Evolutionary conservation across 164 flowering plant genomes (phyloP).

Genomic region (Aristolochia contorta): DNA sequence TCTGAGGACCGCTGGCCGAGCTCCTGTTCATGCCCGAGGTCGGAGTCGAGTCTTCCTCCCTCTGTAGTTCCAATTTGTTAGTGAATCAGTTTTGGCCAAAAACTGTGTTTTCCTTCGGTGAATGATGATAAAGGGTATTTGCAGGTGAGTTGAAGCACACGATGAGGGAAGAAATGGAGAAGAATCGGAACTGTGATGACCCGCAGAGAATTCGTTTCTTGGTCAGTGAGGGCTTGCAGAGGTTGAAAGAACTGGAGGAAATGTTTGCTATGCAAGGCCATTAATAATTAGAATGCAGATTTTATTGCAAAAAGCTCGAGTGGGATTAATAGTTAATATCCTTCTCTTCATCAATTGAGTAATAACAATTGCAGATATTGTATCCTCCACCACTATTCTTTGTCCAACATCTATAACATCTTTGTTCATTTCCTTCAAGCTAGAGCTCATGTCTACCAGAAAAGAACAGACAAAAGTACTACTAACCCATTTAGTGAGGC

Average conservation of each 20-base stretch:
- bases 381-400: no score
- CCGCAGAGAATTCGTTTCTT: constrained; percentile 63
- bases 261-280: constrained; percentile 90
- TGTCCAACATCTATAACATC: no score
- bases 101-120: background rate
- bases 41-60: constrained; percentile 2
- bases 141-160: constrained; percentile 57
- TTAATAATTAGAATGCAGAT: no score
- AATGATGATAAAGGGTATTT: constrained; percentile 2
- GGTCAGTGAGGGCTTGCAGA: constrained; percentile 70
- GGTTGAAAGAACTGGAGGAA: constrained; percentile 63
- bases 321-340: no score
- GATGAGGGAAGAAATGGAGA: constrained; percentile 77
- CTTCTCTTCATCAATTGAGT: no score
- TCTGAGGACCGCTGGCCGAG: constrained; percentile 49
- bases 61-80: background rate
- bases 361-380: no score
- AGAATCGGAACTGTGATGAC: constrained; percentile 53
- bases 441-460: no score
- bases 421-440: no score
- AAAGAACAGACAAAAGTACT: no score
- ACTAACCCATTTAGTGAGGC: no score
- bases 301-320: no score
- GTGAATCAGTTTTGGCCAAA: no score
- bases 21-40: constrained; percentile 70